phyloP scores from a whole-genome alignment of 306 rosid genomes.

The Malus sylvestris region DNA sequence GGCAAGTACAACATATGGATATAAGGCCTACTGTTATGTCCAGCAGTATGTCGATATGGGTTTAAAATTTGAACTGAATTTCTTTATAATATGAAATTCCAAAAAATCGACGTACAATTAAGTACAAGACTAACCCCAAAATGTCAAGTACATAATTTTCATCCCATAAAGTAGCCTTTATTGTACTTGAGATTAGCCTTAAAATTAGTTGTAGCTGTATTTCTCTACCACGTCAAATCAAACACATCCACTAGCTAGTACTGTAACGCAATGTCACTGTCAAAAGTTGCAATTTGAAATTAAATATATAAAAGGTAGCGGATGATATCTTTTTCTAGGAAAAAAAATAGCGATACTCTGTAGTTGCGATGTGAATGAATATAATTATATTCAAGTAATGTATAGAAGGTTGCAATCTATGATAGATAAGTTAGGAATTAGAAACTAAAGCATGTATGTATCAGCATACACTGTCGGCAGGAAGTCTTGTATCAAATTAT shows the following conservation, averaged over 20 bases:
- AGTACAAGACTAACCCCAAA: not conserved
- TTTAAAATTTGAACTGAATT: too few species aligned
- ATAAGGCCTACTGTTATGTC: not conserved
- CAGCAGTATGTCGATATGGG: not conserved
- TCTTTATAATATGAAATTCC: too few species aligned
- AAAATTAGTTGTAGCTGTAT: not conserved
- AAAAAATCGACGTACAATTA: too few species aligned
- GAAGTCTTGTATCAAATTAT: too few species aligned
- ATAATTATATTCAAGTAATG: not conserved
- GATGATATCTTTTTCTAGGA: not conserved
- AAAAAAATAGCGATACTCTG: not conserved
- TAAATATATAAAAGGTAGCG: not conserved
- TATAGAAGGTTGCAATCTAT: not conserved
- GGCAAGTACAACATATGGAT: too few species aligned
- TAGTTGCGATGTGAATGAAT: not conserved
- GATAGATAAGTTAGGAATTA: not conserved
- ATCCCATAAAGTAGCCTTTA: not conserved
- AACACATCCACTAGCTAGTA: not conserved
- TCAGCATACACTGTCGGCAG: not conserved
- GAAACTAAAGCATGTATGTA: not conserved
- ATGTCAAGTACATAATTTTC: not conserved
- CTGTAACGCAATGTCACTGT: constrained; percentile 17
- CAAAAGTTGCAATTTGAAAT: constrained; percentile 17
- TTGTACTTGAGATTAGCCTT: not conserved
- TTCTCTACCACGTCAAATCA: constrained; percentile 9